These are phyloP conservation scores for Globisporangium cylindrosporum DNA, from an alignment of 352 stramenopile species.

Conservation along the genomic window DNA sequence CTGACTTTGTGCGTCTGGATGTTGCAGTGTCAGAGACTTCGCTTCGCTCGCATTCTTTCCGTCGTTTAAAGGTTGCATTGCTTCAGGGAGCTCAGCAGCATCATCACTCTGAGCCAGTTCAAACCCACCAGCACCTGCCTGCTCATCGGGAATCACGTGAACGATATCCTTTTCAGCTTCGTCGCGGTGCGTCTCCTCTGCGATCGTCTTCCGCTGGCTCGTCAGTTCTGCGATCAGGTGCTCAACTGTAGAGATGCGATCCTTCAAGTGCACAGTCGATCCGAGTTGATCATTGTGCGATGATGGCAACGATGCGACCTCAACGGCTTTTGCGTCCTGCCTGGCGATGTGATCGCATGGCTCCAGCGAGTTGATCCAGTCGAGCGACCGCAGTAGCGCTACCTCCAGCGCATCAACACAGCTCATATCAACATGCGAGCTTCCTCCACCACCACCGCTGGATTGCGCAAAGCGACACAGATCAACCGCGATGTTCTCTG, in stretches of 20 bases:
- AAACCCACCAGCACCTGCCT: neutral
- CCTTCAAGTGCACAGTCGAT: neutral
- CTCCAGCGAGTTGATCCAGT: conserved; percentile 37
- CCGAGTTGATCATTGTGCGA: neutral
- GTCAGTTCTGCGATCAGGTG: conserved; percentile 12
- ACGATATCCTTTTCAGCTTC: neutral
- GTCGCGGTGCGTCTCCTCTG: neutral
- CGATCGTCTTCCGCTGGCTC: neutral
- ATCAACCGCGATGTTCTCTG: conserved; percentile 36
- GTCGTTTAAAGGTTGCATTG: too few relatives aligned
- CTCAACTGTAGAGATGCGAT: conserved; percentile 10
- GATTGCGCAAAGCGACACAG: conserved; percentile 35
- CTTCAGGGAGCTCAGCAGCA: neutral
- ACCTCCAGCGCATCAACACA: conserved; percentile 23
- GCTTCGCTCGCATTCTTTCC: neutral
- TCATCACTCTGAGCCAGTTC: neutral
- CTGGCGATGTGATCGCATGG: conserved; percentile 18
- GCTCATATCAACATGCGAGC: neutral
- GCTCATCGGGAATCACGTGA: neutral
- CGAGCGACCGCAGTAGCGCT: conserved; percentile 28
- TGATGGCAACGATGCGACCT: neutral
- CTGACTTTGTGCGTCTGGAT: neutral
- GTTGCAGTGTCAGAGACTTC: neutral
- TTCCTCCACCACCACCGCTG: too few relatives aligned
- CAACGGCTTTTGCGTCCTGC: neutral